Conservation (phyloP, 2,329 filamentous ascomycete genomes). For the Pyrenophora seminiperda region DNA sequence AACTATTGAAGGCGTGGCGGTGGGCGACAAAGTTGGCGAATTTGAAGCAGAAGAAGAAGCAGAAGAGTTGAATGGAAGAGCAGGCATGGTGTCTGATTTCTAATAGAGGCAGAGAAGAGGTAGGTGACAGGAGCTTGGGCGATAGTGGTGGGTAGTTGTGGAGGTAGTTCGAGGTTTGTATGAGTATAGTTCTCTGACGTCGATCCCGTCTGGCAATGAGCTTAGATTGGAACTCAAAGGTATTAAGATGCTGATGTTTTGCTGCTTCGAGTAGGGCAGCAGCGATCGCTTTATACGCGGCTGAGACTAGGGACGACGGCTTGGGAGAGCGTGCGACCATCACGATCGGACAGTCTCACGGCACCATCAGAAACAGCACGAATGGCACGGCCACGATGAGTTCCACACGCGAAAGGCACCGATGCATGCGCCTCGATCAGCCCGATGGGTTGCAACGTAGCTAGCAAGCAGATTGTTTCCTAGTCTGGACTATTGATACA, state of each 20-base stretch:
- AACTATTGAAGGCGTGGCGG: constrained; percentile 46
- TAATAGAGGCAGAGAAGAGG: constrained; percentile 10
- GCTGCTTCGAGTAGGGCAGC: constrained; percentile 33
- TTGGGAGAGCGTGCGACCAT: constrained; percentile 18
- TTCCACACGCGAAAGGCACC: constrained; percentile 32
- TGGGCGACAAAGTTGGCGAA: constrained; percentile 38
- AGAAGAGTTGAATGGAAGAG: constrained; percentile 42
- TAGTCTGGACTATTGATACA: constrained; percentile 31
- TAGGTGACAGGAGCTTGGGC: constrained; percentile 1
- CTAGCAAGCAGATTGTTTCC: constrained; percentile 33
- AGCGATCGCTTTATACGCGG: constrained; percentile 39
- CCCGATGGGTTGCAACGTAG: constrained; percentile 32
- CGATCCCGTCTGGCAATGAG: constrained; percentile 34
- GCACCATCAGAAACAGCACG: constrained; percentile 38
- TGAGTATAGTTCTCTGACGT: constrained; percentile 40
- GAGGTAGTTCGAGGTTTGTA: constrained; percentile 34
- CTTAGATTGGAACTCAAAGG: constrained; percentile 28
- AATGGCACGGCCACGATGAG: constrained; percentile 36
- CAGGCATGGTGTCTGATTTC: constrained; percentile 42
- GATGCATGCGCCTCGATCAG: constrained; percentile 44
- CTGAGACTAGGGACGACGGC: constrained; percentile 1
- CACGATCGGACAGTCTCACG: constrained; percentile 36
- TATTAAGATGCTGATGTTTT: constrained; percentile 33
- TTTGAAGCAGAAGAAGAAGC: constrained; percentile 43
- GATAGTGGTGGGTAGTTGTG: constrained; percentile 14